Evolutionary conservation across 179 eudicot genomes (phyloP), one percentile per base, ranked within the genome.

Genomic region (Camellia oleifera): DNA sequence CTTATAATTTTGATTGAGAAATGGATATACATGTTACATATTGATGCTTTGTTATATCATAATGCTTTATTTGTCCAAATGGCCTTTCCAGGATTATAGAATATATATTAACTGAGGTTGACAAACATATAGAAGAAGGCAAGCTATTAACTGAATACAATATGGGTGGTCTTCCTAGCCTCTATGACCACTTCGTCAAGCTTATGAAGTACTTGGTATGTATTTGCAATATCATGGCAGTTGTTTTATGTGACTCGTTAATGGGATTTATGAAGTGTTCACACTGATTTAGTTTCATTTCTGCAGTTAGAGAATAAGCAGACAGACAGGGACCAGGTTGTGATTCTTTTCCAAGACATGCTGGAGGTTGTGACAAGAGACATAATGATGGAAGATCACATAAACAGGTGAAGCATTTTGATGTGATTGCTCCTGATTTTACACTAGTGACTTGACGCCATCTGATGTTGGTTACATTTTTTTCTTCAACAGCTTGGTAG

Each of bases 261-360:
- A 20, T 57, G 20, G 40, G 26, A 44, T 75, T 32, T 44, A 8
- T 56, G 2, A 75, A 60, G 26, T 23, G 78, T 45, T 67, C 50
- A 60, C n/a, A 67, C 65, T 74, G 52, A 42, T 17, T 11, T 64
- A n/a, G 14, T 52, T 76, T 79, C 40, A 63, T 60, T 26, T 74
- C 72, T 88, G 81, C 92, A 92, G 95, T 80, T 90, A 57, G 91
- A 84, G 32, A 97, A 97, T 87, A 94, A 87, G 82, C 85, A 80
- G 76, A 97, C 94, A 77, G 90, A 90, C 78, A 84, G 90, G 83
- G 90, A 92, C 87, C 94, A 92, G 86, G 98, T 95, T 76, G 96
- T 95, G 57, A 86, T 95, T 79, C 86, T 83, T 77, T 94, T 94
- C 84, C 99, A 94, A 86, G 97, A 95, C 82, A 95, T 93, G 98